These are phyloP conservation scores for Phytomonas sp. DNA, from an alignment of 208 protist genomes.

Conservation along the genomic window DNA sequence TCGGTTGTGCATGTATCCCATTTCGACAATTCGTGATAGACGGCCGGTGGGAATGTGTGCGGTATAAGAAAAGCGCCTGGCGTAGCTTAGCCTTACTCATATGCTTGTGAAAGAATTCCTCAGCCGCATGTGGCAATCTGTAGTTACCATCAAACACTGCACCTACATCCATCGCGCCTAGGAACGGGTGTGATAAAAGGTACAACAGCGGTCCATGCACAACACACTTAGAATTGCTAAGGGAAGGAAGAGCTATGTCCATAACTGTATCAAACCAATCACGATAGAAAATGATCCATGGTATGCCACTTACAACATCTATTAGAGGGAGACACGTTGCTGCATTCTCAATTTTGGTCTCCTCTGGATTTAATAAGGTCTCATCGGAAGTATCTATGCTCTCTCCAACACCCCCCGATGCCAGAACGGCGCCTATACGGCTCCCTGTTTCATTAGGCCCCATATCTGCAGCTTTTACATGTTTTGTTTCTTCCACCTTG, in stretches of 20 bases:
- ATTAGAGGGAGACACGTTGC: not conserved
- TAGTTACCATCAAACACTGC: conserved; percentile 64
- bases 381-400: not conserved
- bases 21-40: not conserved
- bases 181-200: conserved; percentile 65
- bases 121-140: conserved; percentile 29
- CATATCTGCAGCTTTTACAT: not conserved
- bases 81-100: conserved; percentile 42
- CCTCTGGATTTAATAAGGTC: not conserved
- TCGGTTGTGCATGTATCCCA: not conserved
- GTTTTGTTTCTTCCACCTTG: conserved; percentile 50
- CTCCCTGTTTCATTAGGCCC: not conserved
- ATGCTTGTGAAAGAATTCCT: conserved; percentile 23
- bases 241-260: conserved; percentile 27
- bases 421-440: not conserved
- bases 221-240: conserved; percentile 17
- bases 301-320: conserved; percentile 38
- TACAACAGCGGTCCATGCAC: conserved; percentile 30
- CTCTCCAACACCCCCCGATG: not conserved
- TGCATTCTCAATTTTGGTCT: not conserved
- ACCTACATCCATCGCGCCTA: conserved; percentile 27
- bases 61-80: conserved; percentile 35
- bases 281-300: conserved; percentile 51
- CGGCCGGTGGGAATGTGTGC: conserved; percentile 25
- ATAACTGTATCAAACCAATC: conserved; percentile 58